Conservation (phyloP, 768 basidiomycete species). For the Boletus rubescentipes region DNA sequence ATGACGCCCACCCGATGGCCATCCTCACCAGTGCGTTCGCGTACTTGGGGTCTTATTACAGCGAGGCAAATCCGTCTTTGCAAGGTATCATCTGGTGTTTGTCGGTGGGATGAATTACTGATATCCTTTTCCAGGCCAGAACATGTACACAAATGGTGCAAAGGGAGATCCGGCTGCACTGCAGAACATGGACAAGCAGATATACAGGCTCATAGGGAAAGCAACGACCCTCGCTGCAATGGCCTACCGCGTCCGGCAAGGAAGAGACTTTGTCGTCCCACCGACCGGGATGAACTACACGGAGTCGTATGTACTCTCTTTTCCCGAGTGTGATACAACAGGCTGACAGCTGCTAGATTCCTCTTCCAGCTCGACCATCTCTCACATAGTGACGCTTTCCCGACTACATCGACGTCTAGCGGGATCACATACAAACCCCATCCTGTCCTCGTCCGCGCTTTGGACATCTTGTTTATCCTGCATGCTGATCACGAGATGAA, state of each 20-base stretch:
- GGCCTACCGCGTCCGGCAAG: slow-evolving; percentile 92
- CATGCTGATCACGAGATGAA: slow-evolving; percentile 93
- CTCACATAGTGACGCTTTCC: slow-evolving; percentile 31
- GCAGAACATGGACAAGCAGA: slow-evolving; percentile 87
- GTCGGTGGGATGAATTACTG: background rate
- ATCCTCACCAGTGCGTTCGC: slow-evolving; percentile 86
- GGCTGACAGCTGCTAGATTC: slow-evolving; percentile 48
- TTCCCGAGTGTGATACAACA: background rate
- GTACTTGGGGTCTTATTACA: slow-evolving; percentile 84
- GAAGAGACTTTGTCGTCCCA: slow-evolving; percentile 82
- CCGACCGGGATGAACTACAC: slow-evolving; percentile 82
- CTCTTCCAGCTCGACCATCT: slow-evolving; percentile 90
- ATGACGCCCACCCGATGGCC: slow-evolving; percentile 92
- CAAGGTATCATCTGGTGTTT: slow-evolving; percentile 48
- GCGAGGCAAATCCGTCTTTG: slow-evolving; percentile 85
- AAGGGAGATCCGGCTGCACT: slow-evolving; percentile 65
- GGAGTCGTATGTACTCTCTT: slow-evolving; percentile 54
- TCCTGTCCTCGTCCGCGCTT: slow-evolving; percentile 81
- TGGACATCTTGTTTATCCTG: slow-evolving; percentile 84
- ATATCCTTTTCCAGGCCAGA: slow-evolving; percentile 55
- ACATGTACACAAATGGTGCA: slow-evolving; percentile 69
- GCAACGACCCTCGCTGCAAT: slow-evolving; percentile 90
- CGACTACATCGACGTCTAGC: slow-evolving; percentile 41
- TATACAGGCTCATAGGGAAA: slow-evolving; percentile 85
- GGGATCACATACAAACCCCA: slow-evolving; percentile 67